phyloP scores from a whole-genome alignment of 192 early-diverging fungal genomes.

The Backusella mclennaniae region DNA sequence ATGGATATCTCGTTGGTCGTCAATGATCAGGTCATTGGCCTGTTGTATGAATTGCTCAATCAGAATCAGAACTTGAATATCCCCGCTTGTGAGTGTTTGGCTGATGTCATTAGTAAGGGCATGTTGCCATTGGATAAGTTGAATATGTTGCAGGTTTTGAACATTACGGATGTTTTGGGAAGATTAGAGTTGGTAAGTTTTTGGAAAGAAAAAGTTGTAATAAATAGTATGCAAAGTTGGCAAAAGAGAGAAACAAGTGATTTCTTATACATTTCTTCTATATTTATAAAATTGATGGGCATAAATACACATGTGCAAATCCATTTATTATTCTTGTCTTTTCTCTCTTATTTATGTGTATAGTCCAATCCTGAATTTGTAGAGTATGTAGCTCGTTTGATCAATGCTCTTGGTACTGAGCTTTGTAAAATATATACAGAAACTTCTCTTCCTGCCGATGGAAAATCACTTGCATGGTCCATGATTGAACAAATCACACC shows the following conservation, averaged over 20 bases:
- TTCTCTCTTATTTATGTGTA: constrained; percentile 3
- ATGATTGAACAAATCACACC: constrained; percentile 78
- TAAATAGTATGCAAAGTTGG: too few relatives aligned
- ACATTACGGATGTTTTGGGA: constrained; percentile 50
- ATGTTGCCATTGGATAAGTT: constrained; percentile 92
- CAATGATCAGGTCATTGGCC: constrained; percentile 73
- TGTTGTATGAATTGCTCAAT: constrained; percentile 73
- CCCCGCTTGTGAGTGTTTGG: constrained; percentile 80
- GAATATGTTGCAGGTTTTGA: constrained; percentile 74
- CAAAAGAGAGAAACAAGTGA: too few relatives aligned
- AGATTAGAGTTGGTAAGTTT: constrained; percentile 44
- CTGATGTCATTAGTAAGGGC: constrained; percentile 84
- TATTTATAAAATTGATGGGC: not conserved
- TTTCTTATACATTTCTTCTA: not conserved
- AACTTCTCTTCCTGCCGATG: constrained; percentile 23
- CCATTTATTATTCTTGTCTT: constrained; percentile 14
- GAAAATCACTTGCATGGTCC: constrained; percentile 50
- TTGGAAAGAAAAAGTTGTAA: too few relatives aligned
- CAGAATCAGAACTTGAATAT: constrained; percentile 55
- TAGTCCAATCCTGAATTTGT: constrained; percentile 60
- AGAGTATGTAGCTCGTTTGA: constrained; percentile 66
- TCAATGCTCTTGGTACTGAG: constrained; percentile 75
- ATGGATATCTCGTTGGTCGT: constrained; percentile 91
- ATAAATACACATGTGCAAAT: not conserved
- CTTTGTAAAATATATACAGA: constrained; percentile 65